Percentiles rank a stretch among this genome's conserved stretches.
phyloP scores from a whole-genome alignment of 192 early-diverging fungal genomes.

The Backusella westeae region DNA sequence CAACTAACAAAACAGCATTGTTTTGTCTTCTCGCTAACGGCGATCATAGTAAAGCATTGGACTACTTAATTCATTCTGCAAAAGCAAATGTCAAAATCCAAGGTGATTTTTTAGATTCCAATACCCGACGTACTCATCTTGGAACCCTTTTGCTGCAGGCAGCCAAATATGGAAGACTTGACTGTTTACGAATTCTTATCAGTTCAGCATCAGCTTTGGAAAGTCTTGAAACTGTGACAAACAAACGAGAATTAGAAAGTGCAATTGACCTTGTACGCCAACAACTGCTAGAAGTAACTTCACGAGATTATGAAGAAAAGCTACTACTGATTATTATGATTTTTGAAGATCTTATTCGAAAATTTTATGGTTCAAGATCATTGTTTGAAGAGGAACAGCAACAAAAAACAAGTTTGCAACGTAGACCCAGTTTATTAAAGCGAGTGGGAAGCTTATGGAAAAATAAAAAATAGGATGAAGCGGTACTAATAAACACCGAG shows the following conservation, averaged over 20 bases:
- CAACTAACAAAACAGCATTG: slow-evolving; percentile 21
- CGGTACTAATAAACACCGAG: neutral
- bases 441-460: slow-evolving; percentile 8
- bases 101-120: slow-evolving; percentile 24
- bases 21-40: slow-evolving; percentile 35
- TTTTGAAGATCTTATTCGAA: neutral
- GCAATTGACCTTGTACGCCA: slow-evolving; percentile 8
- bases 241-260: neutral
- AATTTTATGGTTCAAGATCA: neutral
- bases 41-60: slow-evolving; percentile 18
- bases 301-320: neutral
- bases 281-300: neutral
- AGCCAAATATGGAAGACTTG: slow-evolving; percentile 29
- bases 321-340: slow-evolving; percentile 7
- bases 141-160: slow-evolving; percentile 30
- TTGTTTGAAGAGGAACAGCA: neutral
- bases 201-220: slow-evolving; percentile 2
- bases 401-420: neutral
- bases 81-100: slow-evolving; percentile 10
- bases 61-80: slow-evolving; percentile 14
- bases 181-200: slow-evolving; percentile 20
- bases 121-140: slow-evolving; percentile 6
- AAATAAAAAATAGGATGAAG: neutral
- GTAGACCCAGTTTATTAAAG: slow-evolving; percentile 4
- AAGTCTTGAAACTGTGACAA: neutral